These are phyloP conservation scores for Monarda citriodora DNA, from an alignment of 305 asterid species.

Conservation along the genomic window DNA sequence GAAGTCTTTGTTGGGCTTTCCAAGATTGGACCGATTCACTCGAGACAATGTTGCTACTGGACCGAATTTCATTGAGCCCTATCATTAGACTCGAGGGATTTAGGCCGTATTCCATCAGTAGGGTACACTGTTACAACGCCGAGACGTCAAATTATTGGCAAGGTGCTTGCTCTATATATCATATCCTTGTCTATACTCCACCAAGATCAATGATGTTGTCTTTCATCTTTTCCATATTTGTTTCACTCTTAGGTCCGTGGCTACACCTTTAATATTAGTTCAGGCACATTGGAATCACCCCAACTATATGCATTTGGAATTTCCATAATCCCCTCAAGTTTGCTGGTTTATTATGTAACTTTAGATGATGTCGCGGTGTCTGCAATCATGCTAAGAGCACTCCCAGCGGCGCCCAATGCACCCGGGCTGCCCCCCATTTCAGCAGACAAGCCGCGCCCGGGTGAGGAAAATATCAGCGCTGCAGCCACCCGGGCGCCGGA, in stretches of 20 bases:
- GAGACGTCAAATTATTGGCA: constrained; percentile 48
- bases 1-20: too few relatives aligned
- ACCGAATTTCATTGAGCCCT: too few relatives aligned
- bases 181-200: constrained; percentile 8
- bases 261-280: constrained; percentile 55
- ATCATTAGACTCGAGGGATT: too few relatives aligned
- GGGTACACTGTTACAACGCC: constrained; percentile 65
- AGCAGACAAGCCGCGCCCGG: too few relatives aligned
- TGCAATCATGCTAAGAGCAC: too few relatives aligned
- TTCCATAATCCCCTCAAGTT: constrained; percentile 64
- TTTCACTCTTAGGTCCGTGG: constrained; percentile 60
- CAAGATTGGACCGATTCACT: too few relatives aligned
- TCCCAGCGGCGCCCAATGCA: too few relatives aligned
- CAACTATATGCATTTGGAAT: constrained; percentile 78
- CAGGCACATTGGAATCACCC: constrained; percentile 55
- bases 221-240: constrained; percentile 3
- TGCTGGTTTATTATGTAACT: constrained; percentile 39
- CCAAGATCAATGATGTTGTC: constrained; percentile 9
- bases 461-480: too few relatives aligned
- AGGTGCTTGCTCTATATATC: constrained; percentile 36
- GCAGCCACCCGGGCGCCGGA: too few relatives aligned
- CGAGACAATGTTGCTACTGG: too few relatives aligned
- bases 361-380: constrained; percentile 4
- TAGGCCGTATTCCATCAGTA: too few relatives aligned
- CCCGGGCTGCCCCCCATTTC: too few relatives aligned